Evolutionary conservation across 2,329 filamentous ascomycete species (phyloP), one percentile per base, ranked within the genome.

Genomic region (Phialemonium atrogriseum): DNA sequence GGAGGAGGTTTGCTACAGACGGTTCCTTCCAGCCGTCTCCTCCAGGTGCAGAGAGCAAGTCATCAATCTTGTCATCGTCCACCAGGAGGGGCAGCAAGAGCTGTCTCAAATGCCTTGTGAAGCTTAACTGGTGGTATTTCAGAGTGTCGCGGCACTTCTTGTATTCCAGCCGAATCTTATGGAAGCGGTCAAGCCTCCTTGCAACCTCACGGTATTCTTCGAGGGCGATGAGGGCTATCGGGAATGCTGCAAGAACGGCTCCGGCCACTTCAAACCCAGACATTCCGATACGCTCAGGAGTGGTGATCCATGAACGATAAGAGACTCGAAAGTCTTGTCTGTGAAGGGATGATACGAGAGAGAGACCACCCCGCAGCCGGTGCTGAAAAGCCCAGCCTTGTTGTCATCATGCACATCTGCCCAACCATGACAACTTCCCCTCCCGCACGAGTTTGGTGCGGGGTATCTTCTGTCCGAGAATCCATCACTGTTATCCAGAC

Each of bases 231-330:
- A 49, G 37, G 20, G 37, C 38, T 12, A 47, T 24, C 12, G 44
- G 42, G 24, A 47, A 46, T 12, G 43, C 42, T 5, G 39, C 43
- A 10, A 49, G 40, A 4, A 45, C 39, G 13, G 43, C 4, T 3
- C 46, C 44, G 12, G 39, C 46, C 2, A 48, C 20, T 27, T 46
- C 43, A 14, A 48, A 28, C 5, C 42, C 42, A 3, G 45, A 45
- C 45, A 48, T 48, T 18, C 10, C n/a, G n/a, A n/a, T n/a, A n/a
- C n/a, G n/a, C n/a, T n/a, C n/a, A n/a, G n/a, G n/a, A n/a, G n/a
- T n/a, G n/a, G n/a, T n/a, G n/a, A n/a, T n/a, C n/a, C n/a, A n/a
- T n/a, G n/a, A n/a, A n/a, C n/a, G n/a, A n/a, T n/a, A n/a, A n/a
- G n/a, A n/a, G n/a, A n/a, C n/a, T n/a, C n/a, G n/a, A n/a, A n/a